Evolutionary conservation across 495 filamentous ascomycete species (phyloP).

Genomic region (Daldinia childiae): DNA sequence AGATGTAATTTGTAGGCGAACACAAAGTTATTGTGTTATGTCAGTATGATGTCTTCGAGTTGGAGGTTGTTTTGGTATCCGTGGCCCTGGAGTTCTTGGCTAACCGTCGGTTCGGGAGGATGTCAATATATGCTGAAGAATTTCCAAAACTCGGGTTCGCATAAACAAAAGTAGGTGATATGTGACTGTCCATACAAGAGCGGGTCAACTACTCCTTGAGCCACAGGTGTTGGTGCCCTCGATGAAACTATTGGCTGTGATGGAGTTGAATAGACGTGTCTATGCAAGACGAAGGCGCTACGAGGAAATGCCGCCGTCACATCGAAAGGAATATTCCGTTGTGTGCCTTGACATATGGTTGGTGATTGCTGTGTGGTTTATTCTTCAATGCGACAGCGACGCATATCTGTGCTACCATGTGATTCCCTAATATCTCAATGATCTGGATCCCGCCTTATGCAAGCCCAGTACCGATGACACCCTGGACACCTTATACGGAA

Average conservation of each 20-base stretch:
- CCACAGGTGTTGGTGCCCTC: neutral
- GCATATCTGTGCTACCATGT: conserved; percentile 5
- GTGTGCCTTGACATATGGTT: neutral
- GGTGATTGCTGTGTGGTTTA: neutral
- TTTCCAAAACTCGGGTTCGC: neutral
- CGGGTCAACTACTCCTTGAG: neutral
- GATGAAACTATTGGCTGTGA: conserved; percentile 2
- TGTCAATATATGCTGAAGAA: conserved; percentile 3
- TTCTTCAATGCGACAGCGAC: neutral
- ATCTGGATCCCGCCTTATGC: conserved; percentile 7
- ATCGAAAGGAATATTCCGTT: neutral
- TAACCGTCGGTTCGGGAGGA: neutral
- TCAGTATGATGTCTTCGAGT: neutral
- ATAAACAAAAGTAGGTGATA: neutral
- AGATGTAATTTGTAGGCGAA: neutral
- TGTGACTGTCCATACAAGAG: neutral
- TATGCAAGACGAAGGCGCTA: conserved; percentile 5
- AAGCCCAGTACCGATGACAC: conserved; percentile 1
- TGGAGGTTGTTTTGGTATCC: neutral
- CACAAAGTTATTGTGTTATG: neutral
- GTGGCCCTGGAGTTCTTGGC: conserved; percentile 3
- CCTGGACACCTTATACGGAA: conserved; percentile 3
- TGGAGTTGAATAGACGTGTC: neutral
- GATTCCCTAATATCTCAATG: neutral
- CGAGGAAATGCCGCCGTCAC: conserved; percentile 6